Percentiles rank a stretch among this genome's conserved stretches.
Conservation (phyloP, 2,329 filamentous ascomycete species). For the Rasamsonia emersonii region DNA sequence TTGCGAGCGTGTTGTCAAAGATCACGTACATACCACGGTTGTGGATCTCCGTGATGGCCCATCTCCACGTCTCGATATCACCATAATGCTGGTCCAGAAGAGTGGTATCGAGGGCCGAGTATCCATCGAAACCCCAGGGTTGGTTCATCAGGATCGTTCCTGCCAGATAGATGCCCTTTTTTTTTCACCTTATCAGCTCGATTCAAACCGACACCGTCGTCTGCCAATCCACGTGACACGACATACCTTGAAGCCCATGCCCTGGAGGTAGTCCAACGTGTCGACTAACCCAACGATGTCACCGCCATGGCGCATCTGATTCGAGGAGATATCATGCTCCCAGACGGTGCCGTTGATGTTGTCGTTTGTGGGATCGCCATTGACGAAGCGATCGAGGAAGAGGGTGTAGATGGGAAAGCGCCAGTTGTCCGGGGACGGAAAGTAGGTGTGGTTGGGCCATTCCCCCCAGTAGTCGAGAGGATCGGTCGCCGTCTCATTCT, state of each 20-base stretch:
- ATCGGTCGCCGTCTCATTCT: conserved; percentile 46
- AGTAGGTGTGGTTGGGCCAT: conserved; percentile 47
- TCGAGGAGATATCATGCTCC: conserved; percentile 53
- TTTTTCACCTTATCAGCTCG: neutral
- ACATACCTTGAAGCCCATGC: conserved; percentile 53
- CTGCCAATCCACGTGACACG: neutral
- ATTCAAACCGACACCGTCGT: neutral
- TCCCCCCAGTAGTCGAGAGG: conserved; percentile 52
- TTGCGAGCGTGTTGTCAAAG: conserved; percentile 58
- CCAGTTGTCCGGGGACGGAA: conserved; percentile 53
- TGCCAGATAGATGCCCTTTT: conserved; percentile 51
- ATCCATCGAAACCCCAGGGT: conserved; percentile 56
- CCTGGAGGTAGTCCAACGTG: conserved; percentile 55
- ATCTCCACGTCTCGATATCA: conserved; percentile 49
- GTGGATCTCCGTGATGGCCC: conserved; percentile 53
- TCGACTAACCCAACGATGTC: conserved; percentile 51
- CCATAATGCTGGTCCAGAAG: conserved; percentile 57
- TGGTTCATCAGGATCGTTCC: conserved; percentile 57
- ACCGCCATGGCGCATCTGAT: conserved; percentile 56
- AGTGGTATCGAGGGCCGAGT: conserved; percentile 53
- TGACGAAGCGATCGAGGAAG: conserved; percentile 56
- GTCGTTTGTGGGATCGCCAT: conserved; percentile 57
- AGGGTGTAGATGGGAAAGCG: conserved; percentile 58
- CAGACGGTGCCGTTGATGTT: conserved; percentile 53
- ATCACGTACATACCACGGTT: conserved; percentile 56